Conservation (phyloP, 1,139 yeast species). For the Hyphopichia fennica region DNA sequence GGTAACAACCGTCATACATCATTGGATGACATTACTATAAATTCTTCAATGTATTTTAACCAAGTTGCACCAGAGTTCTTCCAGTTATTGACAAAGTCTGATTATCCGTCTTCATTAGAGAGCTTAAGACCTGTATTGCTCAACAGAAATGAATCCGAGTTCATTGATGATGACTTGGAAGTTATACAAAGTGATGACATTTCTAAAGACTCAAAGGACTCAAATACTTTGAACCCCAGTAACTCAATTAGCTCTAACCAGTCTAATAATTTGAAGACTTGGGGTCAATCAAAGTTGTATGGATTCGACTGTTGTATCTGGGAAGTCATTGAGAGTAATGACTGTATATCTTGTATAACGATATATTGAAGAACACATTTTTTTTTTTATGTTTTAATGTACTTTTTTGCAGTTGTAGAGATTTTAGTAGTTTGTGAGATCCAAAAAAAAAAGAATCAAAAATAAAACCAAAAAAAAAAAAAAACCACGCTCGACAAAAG, state of each 20-base stretch:
- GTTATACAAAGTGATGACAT: conserved; percentile 25
- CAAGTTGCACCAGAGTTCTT: conserved; percentile 28
- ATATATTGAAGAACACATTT: conserved; percentile 15
- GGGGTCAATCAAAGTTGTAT: conserved; percentile 57
- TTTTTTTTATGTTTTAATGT: not conserved
- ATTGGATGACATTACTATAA: conserved; percentile 8
- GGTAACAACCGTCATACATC: conserved; percentile 3
- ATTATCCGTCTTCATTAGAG: conserved; percentile 8
- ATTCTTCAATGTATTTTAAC: conserved; percentile 33
- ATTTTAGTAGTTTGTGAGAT: not conserved
- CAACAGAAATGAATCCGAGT: conserved; percentile 52
- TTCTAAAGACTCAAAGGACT: conserved; percentile 10
- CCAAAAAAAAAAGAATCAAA: too few relatives aligned
- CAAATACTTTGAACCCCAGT: too few relatives aligned
- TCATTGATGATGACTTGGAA: conserved; percentile 40
- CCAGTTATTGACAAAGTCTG: conserved; percentile 5
- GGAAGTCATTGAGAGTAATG: conserved; percentile 50
- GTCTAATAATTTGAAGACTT: conserved; percentile 24
- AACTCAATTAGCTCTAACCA: conserved; percentile 4
- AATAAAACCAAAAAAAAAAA: not conserved
- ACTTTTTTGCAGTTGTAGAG: not conserved
- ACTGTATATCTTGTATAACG: conserved; percentile 33
- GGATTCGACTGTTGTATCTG: conserved; percentile 49
- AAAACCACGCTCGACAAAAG: not conserved
- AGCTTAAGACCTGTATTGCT: conserved; percentile 42